Percentiles rank a stretch among this genome's conserved stretches.
phyloP scores from a whole-genome alignment of 768 basidiomycete species.

The Naganishia vaughanmartiniae region DNA sequence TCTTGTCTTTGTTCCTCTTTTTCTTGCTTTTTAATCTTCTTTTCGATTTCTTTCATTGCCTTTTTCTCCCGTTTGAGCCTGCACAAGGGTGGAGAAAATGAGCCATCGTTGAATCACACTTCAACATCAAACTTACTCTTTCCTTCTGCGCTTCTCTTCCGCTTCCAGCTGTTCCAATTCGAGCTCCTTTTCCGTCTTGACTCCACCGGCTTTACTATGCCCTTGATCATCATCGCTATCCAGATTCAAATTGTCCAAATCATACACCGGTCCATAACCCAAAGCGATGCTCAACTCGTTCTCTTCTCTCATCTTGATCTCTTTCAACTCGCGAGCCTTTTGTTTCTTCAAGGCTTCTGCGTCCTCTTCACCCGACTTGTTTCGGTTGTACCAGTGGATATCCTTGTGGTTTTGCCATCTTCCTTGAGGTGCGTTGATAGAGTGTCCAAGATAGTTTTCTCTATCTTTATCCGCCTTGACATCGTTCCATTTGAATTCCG shows the following conservation, averaged over 20 bases:
- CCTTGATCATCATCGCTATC: constrained; percentile 30
- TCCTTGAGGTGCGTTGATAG: constrained; percentile 89
- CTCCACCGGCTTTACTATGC: constrained; percentile 38
- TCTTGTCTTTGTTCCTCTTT: constrained; percentile 35
- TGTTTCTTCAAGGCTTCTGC: constrained; percentile 48
- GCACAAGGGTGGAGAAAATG: neutral
- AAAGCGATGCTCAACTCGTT: constrained; percentile 80
- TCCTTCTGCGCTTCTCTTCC: constrained; percentile 45
- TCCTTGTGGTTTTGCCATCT: constrained; percentile 98
- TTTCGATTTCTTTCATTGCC: constrained; percentile 43
- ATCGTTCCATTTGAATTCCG: constrained; percentile 48
- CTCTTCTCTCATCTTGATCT: constrained; percentile 80
- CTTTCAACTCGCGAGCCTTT: constrained; percentile 53
- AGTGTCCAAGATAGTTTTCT: constrained; percentile 91
- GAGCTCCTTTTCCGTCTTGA: constrained; percentile 41
- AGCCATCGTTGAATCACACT: neutral
- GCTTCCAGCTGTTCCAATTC: constrained; percentile 46
- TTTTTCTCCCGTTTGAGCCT: constrained; percentile 47
- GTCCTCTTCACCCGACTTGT: constrained; percentile 54
- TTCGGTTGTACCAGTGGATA: constrained; percentile 89
- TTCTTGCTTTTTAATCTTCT: constrained; percentile 37
- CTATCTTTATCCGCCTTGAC: constrained; percentile 46
- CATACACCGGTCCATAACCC: constrained; percentile 49
- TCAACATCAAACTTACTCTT: constrained; percentile 41
- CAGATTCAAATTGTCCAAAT: constrained; percentile 1